Percentiles rank a stretch among this genome's conserved stretches.
Evolutionary conservation across 805 yeast genomes (phyloP).

Genomic region (Torulaspora delbrueckii): DNA sequence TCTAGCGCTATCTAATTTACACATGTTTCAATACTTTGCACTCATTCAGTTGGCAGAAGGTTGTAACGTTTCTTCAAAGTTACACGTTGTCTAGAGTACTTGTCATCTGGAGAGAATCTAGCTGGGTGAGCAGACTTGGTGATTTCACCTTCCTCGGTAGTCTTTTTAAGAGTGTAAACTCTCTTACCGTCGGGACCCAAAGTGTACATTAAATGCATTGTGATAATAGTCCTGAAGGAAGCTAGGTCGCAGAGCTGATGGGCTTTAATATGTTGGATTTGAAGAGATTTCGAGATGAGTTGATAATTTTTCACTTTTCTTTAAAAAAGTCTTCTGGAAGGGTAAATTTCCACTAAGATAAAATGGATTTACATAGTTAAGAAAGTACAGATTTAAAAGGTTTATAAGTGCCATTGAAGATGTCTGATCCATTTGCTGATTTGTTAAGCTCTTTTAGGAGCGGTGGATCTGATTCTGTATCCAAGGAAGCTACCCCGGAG

Average conservation of each 20-base stretch:
- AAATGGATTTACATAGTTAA: background rate
- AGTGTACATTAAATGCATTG: conserved; percentile 99
- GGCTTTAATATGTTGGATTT: background rate
- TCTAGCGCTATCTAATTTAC: conserved; percentile 7
- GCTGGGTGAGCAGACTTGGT: conserved; percentile 99
- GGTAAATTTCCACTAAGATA: background rate
- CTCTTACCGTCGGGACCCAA: conserved; percentile 93
- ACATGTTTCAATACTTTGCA: conserved; percentile 6
- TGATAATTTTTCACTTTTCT: conserved; percentile 6
- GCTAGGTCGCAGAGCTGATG: background rate
- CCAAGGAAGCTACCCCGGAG: background rate
- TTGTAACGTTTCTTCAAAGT: conserved; percentile 93
- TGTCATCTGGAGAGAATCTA: conserved; percentile 98
- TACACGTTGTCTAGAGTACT: conserved; percentile 97
- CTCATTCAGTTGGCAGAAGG: conserved; percentile 78
- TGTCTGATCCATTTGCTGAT: conserved; percentile 42
- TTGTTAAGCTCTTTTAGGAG: conserved; percentile 33
- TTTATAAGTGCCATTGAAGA: background rate
- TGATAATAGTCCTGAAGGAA: conserved; percentile 6
- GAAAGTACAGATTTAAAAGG: background rate
- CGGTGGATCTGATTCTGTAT: background rate
- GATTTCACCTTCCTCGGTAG: conserved; percentile 80
- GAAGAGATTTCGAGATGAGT: conserved; percentile 3
- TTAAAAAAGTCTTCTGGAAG: background rate
- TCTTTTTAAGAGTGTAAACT: conserved; percentile 83